Conservation (phyloP, 2,329 filamentous ascomycete genomes). For the Exophiala sideris region DNA sequence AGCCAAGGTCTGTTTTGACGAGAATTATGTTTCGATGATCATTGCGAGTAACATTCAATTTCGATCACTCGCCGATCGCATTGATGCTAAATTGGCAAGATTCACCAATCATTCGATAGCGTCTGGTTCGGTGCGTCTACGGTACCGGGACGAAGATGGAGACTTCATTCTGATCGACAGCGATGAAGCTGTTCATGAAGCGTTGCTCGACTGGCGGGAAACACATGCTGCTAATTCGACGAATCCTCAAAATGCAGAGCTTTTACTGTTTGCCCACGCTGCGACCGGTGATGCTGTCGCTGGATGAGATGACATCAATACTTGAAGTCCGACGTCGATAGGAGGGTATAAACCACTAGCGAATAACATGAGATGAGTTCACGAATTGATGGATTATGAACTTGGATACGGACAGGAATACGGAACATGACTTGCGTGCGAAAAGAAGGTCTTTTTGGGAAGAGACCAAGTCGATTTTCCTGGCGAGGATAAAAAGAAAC, state of each 20-base stretch:
- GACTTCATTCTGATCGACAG: constrained; percentile 92
- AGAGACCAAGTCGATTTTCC: not conserved
- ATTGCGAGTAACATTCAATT: constrained; percentile 94
- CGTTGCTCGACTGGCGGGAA: constrained; percentile 91
- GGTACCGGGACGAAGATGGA: constrained; percentile 87
- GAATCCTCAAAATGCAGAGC: constrained; percentile 25
- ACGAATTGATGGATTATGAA: constrained; percentile 23
- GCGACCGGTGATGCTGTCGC: constrained; percentile 6
- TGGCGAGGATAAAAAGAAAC: too few relatives aligned
- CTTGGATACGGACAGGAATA: constrained; percentile 17
- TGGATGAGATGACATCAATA: not conserved
- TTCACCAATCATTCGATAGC: constrained; percentile 82
- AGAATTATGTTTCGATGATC: constrained; percentile 91
- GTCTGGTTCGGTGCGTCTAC: constrained; percentile 76
- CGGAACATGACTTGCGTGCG: not conserved
- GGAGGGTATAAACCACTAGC: not conserved
- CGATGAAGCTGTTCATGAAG: constrained; percentile 94
- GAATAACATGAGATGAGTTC: constrained; percentile 17
- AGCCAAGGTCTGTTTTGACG: constrained; percentile 90
- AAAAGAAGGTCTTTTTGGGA: not conserved
- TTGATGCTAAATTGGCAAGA: constrained; percentile 88
- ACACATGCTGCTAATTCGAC: constrained; percentile 60
- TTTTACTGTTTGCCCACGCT: constrained; percentile 26
- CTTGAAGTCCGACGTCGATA: not conserved
- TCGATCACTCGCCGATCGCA: constrained; percentile 87